Conservation (phyloP, 2,329 filamentous ascomycete genomes). For the Fusarium lateritium region DNA sequence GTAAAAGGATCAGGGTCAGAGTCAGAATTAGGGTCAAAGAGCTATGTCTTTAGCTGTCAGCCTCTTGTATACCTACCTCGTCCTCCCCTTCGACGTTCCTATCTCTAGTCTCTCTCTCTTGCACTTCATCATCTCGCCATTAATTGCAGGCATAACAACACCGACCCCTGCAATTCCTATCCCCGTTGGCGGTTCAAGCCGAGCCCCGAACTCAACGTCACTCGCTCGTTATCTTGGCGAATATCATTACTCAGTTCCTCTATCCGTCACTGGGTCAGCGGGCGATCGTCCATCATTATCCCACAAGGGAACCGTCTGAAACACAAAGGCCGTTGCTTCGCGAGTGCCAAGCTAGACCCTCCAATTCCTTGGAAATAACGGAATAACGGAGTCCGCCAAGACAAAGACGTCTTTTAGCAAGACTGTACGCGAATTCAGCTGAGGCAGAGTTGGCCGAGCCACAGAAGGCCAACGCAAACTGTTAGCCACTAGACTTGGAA, state of each 20-base stretch:
- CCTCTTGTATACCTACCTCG: constrained; percentile 15
- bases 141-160: background rate
- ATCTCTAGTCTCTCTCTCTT: constrained; percentile 15
- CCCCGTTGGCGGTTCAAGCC: constrained; percentile 34
- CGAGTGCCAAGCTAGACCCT: constrained; percentile 15
- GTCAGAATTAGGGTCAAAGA: background rate
- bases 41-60: constrained; percentile 12
- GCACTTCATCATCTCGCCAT: constrained; percentile 18
- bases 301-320: constrained; percentile 32
- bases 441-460: constrained; percentile 26
- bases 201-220: constrained; percentile 42
- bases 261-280: constrained; percentile 33
- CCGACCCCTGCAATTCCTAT: constrained; percentile 12
- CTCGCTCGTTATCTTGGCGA: constrained; percentile 19
- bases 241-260: constrained; percentile 17
- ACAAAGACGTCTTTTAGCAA: constrained; percentile 3
- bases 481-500: constrained; percentile 31
- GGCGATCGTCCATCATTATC: constrained; percentile 31
- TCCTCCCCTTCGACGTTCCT: constrained; percentile 4
- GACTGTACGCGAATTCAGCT: constrained; percentile 13
- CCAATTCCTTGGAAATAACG: constrained; percentile 24
- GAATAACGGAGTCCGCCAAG: constrained; percentile 32
- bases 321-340: constrained; percentile 29
- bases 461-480: constrained; percentile 34
- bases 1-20: too few species aligned